These are phyloP conservation scores for Brassica nigra DNA, from an alignment of 345 rosid species.

Conservation along the genomic window DNA sequence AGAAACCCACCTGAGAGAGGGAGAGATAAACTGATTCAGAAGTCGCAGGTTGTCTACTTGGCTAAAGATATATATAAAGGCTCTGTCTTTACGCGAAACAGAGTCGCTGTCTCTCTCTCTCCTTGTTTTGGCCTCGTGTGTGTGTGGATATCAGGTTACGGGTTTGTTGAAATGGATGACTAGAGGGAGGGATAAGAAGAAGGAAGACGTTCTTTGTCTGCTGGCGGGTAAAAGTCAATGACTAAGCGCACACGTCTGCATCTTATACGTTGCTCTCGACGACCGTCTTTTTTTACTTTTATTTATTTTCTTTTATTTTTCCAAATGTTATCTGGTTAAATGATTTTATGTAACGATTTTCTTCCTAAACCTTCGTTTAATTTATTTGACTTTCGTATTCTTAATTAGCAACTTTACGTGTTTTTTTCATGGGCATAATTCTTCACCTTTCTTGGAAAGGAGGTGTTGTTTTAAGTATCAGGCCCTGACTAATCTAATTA, in stretches of 20 bases:
- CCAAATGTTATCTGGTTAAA: slow-evolving; percentile 1
- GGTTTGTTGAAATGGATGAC: slow-evolving; percentile 32
- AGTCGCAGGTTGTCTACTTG: slow-evolving; percentile 11
- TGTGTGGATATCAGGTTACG: slow-evolving; percentile 1
- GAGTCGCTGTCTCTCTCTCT: slow-evolving; percentile 1
- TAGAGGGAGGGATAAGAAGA: not conserved
- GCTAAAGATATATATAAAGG: slow-evolving; percentile 6
- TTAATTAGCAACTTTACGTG: not conserved
- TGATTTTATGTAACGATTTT: slow-evolving; percentile 15
- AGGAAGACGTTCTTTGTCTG: slow-evolving; percentile 20
- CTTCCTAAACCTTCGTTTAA: not conserved
- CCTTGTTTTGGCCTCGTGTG: slow-evolving; percentile 7
- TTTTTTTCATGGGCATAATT: slow-evolving; percentile 1
- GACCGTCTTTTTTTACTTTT: not conserved
- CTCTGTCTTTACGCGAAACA: slow-evolving; percentile 14
- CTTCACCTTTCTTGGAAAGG: not conserved
- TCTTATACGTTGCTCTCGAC: not conserved
- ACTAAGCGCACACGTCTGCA: slow-evolving; percentile 14
- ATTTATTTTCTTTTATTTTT: not conserved
- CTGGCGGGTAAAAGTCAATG: slow-evolving; percentile 42
- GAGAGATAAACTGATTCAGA: slow-evolving; percentile 17
- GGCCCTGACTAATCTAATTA: not conserved
- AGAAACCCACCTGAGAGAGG: slow-evolving; percentile 37
- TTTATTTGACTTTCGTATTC: not conserved
- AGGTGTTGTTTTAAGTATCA: not conserved